phyloP scores from a whole-genome alignment of 768 basidiomycete genomes.

The Lactarius evosmus region DNA sequence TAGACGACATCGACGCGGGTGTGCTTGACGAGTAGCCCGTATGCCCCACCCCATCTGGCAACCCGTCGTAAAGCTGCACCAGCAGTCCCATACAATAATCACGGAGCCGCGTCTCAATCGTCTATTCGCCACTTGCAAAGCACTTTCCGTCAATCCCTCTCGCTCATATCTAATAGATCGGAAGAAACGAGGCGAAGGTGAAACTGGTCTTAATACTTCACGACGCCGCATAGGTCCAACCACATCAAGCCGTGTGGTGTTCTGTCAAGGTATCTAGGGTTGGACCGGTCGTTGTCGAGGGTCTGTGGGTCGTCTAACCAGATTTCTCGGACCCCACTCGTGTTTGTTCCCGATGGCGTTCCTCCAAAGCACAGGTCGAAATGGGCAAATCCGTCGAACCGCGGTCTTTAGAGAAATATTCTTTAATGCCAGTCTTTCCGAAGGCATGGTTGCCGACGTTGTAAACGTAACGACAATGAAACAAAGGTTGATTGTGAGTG shows the following conservation, averaged over 20 bases:
- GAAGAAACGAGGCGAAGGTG: background rate
- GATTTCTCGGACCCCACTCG: background rate
- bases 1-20: conserved; percentile 18
- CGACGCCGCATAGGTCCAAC: background rate
- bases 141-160: background rate
- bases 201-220: background rate
- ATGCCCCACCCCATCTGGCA: background rate
- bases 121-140: background rate
- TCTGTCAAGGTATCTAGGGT: background rate
- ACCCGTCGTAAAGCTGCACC: background rate
- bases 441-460: background rate
- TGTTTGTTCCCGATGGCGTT: background rate
- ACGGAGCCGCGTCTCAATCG: background rate
- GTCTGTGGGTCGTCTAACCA: background rate
- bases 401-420: background rate
- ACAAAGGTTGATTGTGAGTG: background rate
- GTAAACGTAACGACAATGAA: background rate
- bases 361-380: background rate
- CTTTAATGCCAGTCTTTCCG: background rate
- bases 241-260: background rate
- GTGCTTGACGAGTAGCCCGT: conserved; percentile 16
- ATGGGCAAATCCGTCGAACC: background rate
- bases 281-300: background rate
- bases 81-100: background rate
- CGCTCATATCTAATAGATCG: background rate